phyloP scores from a whole-genome alignment of 768 basidiomycete species.

The Daedaleopsis sinensis region DNA sequence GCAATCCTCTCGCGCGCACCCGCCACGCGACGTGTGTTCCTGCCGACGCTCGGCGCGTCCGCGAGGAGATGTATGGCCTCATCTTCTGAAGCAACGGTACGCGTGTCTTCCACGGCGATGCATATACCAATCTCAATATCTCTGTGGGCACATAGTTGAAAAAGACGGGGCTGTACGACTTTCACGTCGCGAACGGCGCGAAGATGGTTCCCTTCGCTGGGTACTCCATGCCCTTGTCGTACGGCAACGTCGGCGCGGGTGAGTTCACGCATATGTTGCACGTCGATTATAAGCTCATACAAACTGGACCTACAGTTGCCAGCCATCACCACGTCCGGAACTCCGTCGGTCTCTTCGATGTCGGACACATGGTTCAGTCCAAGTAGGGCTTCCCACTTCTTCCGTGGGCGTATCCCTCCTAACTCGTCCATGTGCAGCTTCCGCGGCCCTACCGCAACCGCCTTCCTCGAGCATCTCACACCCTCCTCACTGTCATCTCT shows the following conservation, averaged over 20 bases:
- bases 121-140: not conserved
- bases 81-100: constrained; percentile 1
- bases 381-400: constrained; percentile 51
- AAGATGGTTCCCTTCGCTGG: constrained; percentile 99
- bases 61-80: constrained; percentile 9
- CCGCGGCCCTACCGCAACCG: constrained; percentile 73
- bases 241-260: constrained; percentile 84
- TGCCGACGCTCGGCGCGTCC: not conserved
- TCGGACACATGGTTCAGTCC: constrained; percentile 97
- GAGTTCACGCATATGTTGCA: constrained; percentile 23
- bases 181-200: constrained; percentile 79
- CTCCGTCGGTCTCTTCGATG: constrained; percentile 89
- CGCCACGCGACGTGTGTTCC: not conserved
- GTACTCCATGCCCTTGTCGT: constrained; percentile 90
- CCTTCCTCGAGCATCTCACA: constrained; percentile 88
- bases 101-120: not conserved
- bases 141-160: constrained; percentile 38
- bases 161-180: constrained; percentile 85
- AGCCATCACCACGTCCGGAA: constrained; percentile 89
- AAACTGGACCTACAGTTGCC: constrained; percentile 53
- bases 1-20: not conserved
- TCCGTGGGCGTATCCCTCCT: not conserved
- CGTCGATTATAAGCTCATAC: not conserved
- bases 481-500: constrained; percentile 79
- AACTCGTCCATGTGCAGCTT: constrained; percentile 52